A percentile compares a stretch with the other conserved stretches of the same genome.
Evolutionary conservation across 441 rosid species (phyloP).

Genomic region (Omphalea diandra): DNA sequence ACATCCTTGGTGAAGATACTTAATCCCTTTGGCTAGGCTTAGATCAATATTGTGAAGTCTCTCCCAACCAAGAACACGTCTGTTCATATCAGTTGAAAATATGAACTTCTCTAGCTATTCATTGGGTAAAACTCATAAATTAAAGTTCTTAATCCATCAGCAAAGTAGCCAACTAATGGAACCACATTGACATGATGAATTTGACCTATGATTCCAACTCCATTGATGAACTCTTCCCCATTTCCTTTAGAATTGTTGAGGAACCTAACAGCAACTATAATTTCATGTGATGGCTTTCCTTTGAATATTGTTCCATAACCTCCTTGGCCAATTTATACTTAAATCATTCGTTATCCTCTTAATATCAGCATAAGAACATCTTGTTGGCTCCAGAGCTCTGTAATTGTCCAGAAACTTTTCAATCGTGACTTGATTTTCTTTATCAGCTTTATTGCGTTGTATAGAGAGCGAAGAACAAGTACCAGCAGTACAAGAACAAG

Average conservation of each 20-base stretch:
- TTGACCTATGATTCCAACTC: slow-evolving; percentile 21
- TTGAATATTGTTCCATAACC: slow-evolving; percentile 30
- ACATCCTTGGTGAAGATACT: slow-evolving; percentile 26
- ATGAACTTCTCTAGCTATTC: slow-evolving; percentile 19
- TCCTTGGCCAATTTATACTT: slow-evolving; percentile 26
- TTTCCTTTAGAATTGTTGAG: slow-evolving; percentile 23
- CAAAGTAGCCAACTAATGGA: slow-evolving; percentile 24
- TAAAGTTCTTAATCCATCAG: slow-evolving; percentile 27
- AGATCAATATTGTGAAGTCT: slow-evolving; percentile 15
- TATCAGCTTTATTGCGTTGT: slow-evolving; percentile 7
- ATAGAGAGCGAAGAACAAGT: background rate
- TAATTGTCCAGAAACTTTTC: slow-evolving; percentile 31
- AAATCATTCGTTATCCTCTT: slow-evolving; percentile 30
- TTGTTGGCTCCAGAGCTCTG: slow-evolving; percentile 25
- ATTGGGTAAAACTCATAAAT: slow-evolving; percentile 23
- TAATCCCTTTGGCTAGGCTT: slow-evolving; percentile 19
- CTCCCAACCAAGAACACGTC: slow-evolving; percentile 20
- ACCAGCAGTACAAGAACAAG: background rate
- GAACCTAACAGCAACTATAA: slow-evolving; percentile 26
- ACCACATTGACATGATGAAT: slow-evolving; percentile 30
- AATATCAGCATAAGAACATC: slow-evolving; percentile 28
- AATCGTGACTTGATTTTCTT: slow-evolving; percentile 21
- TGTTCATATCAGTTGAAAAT: slow-evolving; percentile 2
- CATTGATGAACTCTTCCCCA: slow-evolving; percentile 29
- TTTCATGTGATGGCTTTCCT: slow-evolving; percentile 28